Evolutionary conservation across 495 filamentous ascomycete species (phyloP).

Genomic region (Xylaria telfairii): DNA sequence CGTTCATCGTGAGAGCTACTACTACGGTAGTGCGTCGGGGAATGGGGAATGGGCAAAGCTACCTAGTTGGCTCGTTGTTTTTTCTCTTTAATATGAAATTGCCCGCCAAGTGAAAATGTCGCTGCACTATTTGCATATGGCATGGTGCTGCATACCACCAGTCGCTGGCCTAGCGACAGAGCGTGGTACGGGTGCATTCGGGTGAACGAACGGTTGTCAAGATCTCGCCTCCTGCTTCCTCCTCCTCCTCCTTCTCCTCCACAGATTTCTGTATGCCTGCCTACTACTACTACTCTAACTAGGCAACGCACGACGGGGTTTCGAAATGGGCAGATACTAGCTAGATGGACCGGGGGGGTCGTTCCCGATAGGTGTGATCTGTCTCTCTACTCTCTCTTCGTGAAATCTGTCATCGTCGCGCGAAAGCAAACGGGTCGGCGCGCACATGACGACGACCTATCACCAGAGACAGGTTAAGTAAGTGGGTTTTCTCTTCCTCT

Average conservation of each 20-base stretch:
- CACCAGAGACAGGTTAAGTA: neutral
- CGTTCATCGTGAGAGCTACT: neutral
- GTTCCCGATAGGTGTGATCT: slow-evolving; percentile 9
- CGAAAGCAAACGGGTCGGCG: neutral
- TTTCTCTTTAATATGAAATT: too few species aligned
- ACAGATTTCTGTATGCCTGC: slow-evolving; percentile 11
- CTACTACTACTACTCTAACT: neutral
- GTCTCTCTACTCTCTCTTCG: too few species aligned
- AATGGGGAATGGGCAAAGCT: neutral
- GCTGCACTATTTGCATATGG: slow-evolving; percentile 17
- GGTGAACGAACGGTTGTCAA: neutral
- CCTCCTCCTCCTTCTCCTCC: neutral
- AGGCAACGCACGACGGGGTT: neutral
- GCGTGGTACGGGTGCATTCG: slow-evolving; percentile 13
- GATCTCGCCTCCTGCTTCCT: slow-evolving; percentile 8
- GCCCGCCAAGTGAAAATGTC: slow-evolving; percentile 9
- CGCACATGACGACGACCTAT: slow-evolving; percentile 19
- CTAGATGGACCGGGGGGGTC: neutral
- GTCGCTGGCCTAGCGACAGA: neutral
- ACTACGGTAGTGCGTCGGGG: neutral
- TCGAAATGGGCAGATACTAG: neutral
- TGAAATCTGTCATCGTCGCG: slow-evolving; percentile 21
- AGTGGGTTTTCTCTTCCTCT: neutral
- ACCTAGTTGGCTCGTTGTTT: too few species aligned
- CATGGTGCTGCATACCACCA: neutral